A percentile compares a stretch with the other conserved stretches of the same genome.
phyloP scores from a whole-genome alignment of 495 filamentous ascomycete species.

The Aspergillus indologenus region DNA sequence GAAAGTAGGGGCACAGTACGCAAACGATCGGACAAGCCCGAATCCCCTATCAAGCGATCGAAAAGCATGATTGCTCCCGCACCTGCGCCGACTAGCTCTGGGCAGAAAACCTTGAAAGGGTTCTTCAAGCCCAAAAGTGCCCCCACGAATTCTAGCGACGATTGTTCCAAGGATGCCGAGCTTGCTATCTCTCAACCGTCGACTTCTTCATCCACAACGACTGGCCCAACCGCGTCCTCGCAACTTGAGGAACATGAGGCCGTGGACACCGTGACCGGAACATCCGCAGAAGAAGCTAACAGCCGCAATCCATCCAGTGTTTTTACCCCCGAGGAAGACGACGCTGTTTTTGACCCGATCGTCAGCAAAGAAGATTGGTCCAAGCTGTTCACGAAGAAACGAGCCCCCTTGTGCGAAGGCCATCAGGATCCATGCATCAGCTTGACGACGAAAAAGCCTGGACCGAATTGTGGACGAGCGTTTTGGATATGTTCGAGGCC shows the following conservation, averaged over 20 bases:
- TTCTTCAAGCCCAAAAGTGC: constrained; percentile 70
- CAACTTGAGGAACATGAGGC: background rate
- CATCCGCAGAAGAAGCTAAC: background rate
- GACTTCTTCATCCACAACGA: background rate
- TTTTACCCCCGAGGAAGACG: constrained; percentile 14
- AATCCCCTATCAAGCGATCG: constrained; percentile 42
- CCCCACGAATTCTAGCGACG: background rate
- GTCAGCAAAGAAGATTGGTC: constrained; percentile 80
- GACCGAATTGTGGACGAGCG: constrained; percentile 74
- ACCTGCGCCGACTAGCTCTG: constrained; percentile 32
- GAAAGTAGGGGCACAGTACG: constrained; percentile 23
- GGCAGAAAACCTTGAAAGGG: constrained; percentile 74
- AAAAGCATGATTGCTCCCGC: constrained; percentile 36
- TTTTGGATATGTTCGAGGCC: constrained; percentile 88
- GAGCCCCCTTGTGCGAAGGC: constrained; percentile 71
- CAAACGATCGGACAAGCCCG: constrained; percentile 27
- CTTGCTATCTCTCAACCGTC: background rate
- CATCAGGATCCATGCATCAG: constrained; percentile 84
- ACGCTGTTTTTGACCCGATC: constrained; percentile 62
- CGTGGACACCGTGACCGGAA: too few species aligned
- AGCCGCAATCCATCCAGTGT: background rate
- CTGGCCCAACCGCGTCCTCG: background rate
- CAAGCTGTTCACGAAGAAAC: constrained; percentile 74
- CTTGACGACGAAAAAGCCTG: constrained; percentile 79
- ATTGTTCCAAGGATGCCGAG: background rate